Conservation (phyloP, 163 green algal genomes). For the Scenedesmus sp. region DNA sequence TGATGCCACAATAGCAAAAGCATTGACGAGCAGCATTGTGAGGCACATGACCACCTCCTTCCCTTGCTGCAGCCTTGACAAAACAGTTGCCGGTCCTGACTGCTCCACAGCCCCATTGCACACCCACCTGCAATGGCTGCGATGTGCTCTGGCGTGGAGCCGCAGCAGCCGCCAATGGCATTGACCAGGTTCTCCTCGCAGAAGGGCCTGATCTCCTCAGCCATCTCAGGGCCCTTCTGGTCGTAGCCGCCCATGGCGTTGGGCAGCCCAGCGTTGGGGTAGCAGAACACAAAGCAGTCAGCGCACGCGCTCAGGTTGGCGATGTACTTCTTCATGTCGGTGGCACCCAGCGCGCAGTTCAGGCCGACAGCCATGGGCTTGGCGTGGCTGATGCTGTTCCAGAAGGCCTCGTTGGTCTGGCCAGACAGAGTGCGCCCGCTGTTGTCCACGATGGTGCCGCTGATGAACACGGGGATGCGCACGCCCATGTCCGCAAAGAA, state of each 20-base stretch:
- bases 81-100: too few relatives aligned
- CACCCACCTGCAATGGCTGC: conserved; percentile 70
- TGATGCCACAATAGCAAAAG: too few relatives aligned
- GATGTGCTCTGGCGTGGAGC: conserved; percentile 94
- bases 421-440: conserved; percentile 95
- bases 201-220: conserved; percentile 94
- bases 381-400: conserved; percentile 94
- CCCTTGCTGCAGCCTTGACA: too few relatives aligned
- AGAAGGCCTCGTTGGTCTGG: conserved; percentile 99
- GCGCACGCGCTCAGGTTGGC: conserved; percentile 91
- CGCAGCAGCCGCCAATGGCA: conserved; percentile 97
- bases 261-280: conserved; percentile 98
- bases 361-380: conserved; percentile 96
- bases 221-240: conserved; percentile 95
- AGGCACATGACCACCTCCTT: too few relatives aligned
- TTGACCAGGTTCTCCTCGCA: conserved; percentile 93
- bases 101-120: neutral
- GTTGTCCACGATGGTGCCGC: conserved; percentile 97
- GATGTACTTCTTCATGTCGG: conserved; percentile 96
- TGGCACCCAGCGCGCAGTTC: conserved; percentile 97
- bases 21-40: too few relatives aligned
- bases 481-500: conserved; percentile 92
- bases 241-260: conserved; percentile 99
- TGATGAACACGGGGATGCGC: conserved; percentile 95
- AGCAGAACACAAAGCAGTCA: conserved; percentile 98